Evolutionary conservation across 148 eudicot species (phyloP).

Genomic region (Mesembryanthemum crystallinum): DNA sequence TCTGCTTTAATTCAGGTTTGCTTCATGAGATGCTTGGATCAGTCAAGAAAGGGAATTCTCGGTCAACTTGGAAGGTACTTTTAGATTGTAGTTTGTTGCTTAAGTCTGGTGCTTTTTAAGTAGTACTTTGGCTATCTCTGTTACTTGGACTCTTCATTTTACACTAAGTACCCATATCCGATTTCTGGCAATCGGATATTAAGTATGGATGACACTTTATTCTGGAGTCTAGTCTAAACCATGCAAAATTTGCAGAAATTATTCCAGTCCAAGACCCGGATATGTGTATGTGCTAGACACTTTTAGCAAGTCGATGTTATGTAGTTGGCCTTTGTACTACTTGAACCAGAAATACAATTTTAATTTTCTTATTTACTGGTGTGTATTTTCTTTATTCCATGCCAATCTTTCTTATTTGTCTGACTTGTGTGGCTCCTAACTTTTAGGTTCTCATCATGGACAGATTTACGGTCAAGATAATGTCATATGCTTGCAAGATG

Average conservation of each 20-base stretch:
- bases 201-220: not conserved
- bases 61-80: constrained; percentile 79
- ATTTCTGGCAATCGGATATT: not conserved
- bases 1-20: constrained; percentile 48
- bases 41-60: constrained; percentile 61
- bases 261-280: not conserved
- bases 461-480: constrained; percentile 77
- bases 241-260: not conserved
- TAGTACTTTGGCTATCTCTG: not conserved
- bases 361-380: not conserved
- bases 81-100: constrained; percentile 5
- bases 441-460: constrained; percentile 96
- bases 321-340: not conserved
- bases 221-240: too few relatives aligned
- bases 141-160: not conserved
- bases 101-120: not conserved
- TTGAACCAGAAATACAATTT: not conserved
- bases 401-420: not conserved
- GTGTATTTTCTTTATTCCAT: not conserved
- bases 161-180: not conserved
- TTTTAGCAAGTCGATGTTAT: not conserved
- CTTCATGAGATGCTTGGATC: constrained; percentile 87
- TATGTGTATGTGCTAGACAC: not conserved
- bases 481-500: constrained; percentile 94
- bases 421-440: constrained; percentile 27